Evolutionary conservation across 768 basidiomycete species (phyloP).

Genomic region (Collybiopsis luxurians): DNA sequence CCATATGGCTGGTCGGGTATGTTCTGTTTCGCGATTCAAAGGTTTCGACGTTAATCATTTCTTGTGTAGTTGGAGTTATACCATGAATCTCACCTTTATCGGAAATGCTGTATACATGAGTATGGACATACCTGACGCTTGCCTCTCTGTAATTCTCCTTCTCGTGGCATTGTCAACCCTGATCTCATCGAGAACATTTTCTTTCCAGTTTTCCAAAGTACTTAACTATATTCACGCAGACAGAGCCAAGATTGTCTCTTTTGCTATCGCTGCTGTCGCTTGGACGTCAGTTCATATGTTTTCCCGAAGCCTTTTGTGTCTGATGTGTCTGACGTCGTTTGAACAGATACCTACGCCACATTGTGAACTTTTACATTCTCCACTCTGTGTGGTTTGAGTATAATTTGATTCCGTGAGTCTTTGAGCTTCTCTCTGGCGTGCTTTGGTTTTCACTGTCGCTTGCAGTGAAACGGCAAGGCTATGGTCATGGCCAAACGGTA

Average conservation of each 20-base stretch:
- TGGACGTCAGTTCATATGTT: slow-evolving; percentile 71
- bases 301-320: not conserved
- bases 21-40: slow-evolving; percentile 14
- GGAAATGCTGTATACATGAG: slow-evolving; percentile 92
- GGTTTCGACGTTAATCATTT: not conserved
- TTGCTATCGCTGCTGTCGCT: slow-evolving; percentile 59
- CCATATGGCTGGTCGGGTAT: slow-evolving; percentile 91
- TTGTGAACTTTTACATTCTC: slow-evolving; percentile 81
- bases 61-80: slow-evolving; percentile 72
- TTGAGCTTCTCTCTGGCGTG: too few relatives aligned
- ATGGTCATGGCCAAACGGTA: slow-evolving; percentile 48
- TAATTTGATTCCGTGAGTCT: slow-evolving; percentile 68
- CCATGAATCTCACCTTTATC: slow-evolving; percentile 77
- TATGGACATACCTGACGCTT: slow-evolving; percentile 94
- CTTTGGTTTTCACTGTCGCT: too few relatives aligned
- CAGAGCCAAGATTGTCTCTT: slow-evolving; percentile 58
- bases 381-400: slow-evolving; percentile 85
- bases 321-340: slow-evolving; percentile 1
- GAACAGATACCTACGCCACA: slow-evolving; percentile 89
- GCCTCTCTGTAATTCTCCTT: slow-evolving; percentile 65
- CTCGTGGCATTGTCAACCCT: not conserved
- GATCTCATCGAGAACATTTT: not conserved
- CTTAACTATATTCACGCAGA: slow-evolving; percentile 82
- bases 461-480: slow-evolving; percentile 13
- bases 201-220: slow-evolving; percentile 70